These are phyloP conservation scores for Caloboletus inedulis DNA, from an alignment of 1,284 basidiomycete genomes.

Conservation along the genomic window DNA sequence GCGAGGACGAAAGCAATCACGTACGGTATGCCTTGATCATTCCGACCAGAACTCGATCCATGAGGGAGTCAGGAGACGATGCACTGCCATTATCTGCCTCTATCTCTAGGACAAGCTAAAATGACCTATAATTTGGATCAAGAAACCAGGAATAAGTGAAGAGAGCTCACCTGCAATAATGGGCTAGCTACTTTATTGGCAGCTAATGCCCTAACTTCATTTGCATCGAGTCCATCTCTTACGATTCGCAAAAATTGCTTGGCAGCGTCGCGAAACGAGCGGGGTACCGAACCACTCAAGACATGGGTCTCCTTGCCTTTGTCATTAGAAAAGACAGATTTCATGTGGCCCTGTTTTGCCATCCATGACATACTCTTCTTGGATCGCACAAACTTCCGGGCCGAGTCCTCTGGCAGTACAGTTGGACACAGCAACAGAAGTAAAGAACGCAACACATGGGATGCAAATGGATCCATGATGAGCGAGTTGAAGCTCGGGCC, in stretches of 20 bases:
- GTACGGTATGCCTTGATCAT: constrained; percentile 65
- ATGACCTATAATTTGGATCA: neutral
- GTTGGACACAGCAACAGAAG: constrained; percentile 70
- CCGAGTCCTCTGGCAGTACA: constrained; percentile 37
- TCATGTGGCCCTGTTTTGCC: constrained; percentile 69
- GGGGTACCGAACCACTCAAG: constrained; percentile 39
- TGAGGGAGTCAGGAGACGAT: constrained; percentile 64
- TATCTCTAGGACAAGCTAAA: constrained; percentile 75
- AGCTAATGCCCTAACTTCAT: constrained; percentile 81
- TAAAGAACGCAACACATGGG: constrained; percentile 81
- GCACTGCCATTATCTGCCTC: constrained; percentile 66
- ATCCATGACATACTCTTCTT: constrained; percentile 79
- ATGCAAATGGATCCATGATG: constrained; percentile 81
- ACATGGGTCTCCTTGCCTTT: constrained; percentile 40
- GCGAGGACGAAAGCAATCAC: constrained; percentile 25
- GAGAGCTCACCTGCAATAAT: constrained; percentile 63
- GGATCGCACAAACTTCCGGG: constrained; percentile 53
- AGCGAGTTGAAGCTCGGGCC: constrained; percentile 60
- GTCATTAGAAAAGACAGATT: constrained; percentile 59
- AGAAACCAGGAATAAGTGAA: neutral
- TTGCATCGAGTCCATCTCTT: constrained; percentile 53
- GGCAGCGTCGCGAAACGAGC: constrained; percentile 52
- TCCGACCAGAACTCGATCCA: constrained; percentile 82
- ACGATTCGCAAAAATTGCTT: constrained; percentile 53
- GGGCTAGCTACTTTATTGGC: constrained; percentile 81